Evolutionary conservation across 176 grass and related monocot species (phyloP).

Genomic region (Rhynchospora breviuscula): DNA sequence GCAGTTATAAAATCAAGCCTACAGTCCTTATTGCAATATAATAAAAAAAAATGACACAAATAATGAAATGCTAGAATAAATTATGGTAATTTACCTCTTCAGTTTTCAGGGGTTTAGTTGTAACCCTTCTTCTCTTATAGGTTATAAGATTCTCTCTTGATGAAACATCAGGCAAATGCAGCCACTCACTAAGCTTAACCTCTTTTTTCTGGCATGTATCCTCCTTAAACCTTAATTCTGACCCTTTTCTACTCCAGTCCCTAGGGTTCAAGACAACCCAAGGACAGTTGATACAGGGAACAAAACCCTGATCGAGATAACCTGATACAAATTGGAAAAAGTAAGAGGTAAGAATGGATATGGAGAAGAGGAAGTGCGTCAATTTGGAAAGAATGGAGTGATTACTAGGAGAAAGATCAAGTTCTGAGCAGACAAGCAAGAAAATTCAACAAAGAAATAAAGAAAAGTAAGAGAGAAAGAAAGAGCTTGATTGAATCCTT

Average conservation of each 20-base stretch:
- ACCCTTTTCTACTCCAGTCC: neutral
- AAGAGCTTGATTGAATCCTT: neutral
- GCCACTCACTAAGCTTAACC: neutral
- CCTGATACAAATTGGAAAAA: neutral
- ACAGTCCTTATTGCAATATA: neutral
- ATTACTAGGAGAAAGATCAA: neutral
- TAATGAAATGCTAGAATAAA: neutral
- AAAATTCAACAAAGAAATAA: neutral
- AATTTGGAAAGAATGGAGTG: neutral
- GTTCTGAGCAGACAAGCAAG: neutral
- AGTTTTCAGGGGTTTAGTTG: neutral
- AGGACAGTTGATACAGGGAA: neutral
- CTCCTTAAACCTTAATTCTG: neutral
- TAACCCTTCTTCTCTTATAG: constrained; percentile 17
- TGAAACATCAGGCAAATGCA: constrained; percentile 14
- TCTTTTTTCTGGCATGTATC: constrained; percentile 8
- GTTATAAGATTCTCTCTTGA: constrained; percentile 17
- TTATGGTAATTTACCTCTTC: neutral
- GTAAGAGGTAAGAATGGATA: neutral
- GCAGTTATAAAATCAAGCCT: neutral
- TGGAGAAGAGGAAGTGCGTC: neutral
- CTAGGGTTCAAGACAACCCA: constrained; percentile 17
- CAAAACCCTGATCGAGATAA: neutral
- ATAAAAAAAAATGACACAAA: neutral
- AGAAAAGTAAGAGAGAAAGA: neutral